Percentiles rank a stretch among this genome's conserved stretches.
These are phyloP conservation scores for Acrocalymma vagum DNA, from an alignment of 2,329 filamentous ascomycete genomes.

Conservation along the genomic window DNA sequence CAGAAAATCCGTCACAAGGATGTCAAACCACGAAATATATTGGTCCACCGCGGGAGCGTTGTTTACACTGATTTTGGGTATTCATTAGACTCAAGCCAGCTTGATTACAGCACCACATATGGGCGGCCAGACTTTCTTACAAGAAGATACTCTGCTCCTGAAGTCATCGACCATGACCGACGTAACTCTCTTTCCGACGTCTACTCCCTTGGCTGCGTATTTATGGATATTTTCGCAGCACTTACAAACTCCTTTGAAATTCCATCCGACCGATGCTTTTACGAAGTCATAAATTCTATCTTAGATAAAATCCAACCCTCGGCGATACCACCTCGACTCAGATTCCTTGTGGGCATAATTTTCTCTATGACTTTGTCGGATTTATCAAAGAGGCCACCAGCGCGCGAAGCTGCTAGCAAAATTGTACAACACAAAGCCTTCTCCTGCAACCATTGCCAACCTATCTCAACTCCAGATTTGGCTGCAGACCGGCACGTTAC, in stretches of 20 bases:
- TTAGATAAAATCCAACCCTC: too few relatives aligned
- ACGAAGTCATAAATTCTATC: not conserved
- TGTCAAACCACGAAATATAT: constrained; percentile 29
- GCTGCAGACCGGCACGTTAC: too few relatives aligned
- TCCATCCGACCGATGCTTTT: not conserved
- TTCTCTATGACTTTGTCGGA: too few relatives aligned
- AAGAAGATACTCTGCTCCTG: constrained; percentile 20
- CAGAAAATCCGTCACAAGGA: constrained; percentile 28
- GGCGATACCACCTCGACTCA: too few relatives aligned
- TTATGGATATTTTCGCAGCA: constrained; percentile 16
- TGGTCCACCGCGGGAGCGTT: constrained; percentile 21
- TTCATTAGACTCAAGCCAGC: constrained; percentile 17
- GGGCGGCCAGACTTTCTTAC: constrained; percentile 14
- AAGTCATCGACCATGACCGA: constrained; percentile 13
- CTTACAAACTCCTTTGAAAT: not conserved
- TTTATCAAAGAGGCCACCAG: too few relatives aligned
- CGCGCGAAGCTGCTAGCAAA: too few relatives aligned
- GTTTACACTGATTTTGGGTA: constrained; percentile 32
- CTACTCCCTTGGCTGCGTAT: constrained; percentile 10
- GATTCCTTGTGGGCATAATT: too few relatives aligned
- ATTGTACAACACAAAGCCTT: too few relatives aligned
- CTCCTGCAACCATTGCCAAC: too few relatives aligned
- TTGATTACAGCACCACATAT: constrained; percentile 17
- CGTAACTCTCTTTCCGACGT: constrained; percentile 17
- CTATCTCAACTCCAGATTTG: too few relatives aligned